Evolutionary conservation across 768 basidiomycete genomes (phyloP).

Genomic region (Lanmaoa rubissima): DNA sequence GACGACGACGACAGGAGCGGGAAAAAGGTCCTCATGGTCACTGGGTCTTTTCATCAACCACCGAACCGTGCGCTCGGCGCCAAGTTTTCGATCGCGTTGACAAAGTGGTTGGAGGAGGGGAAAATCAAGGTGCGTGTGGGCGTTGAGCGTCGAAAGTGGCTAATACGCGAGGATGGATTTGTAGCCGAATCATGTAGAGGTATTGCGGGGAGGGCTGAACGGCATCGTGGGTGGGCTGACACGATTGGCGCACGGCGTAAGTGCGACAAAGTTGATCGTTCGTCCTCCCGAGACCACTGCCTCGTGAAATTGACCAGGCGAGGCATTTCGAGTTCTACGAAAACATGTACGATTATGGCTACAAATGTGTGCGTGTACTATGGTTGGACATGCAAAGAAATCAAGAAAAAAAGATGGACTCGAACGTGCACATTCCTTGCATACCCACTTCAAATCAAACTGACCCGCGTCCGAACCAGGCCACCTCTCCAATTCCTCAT

Average conservation of each 20-base stretch:
- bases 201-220: conserved; percentile 37
- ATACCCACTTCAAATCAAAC: conserved; percentile 52
- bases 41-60: conserved; percentile 5
- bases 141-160: too few species aligned
- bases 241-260: conserved; percentile 32
- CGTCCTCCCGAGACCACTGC: conserved; percentile 7
- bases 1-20: neutral
- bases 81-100: conserved; percentile 9
- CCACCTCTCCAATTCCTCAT: conserved; percentile 91
- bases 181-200: conserved; percentile 38
- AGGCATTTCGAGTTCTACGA: neutral
- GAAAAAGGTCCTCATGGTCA: neutral
- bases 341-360: neutral
- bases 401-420: neutral
- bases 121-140: conserved; percentile 16
- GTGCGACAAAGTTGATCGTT: conserved; percentile 39
- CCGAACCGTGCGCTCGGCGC: conserved; percentile 3
- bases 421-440: neutral
- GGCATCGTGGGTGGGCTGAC: conserved; percentile 34
- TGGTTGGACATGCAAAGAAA: neutral
- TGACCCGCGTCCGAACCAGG: conserved; percentile 73
- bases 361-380: neutral
- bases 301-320: neutral
- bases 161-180: neutral
- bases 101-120: conserved; percentile 14